These are phyloP conservation scores for Physaria fendleri DNA, from an alignment of 345 rosid genomes.

Conservation along the genomic window DNA sequence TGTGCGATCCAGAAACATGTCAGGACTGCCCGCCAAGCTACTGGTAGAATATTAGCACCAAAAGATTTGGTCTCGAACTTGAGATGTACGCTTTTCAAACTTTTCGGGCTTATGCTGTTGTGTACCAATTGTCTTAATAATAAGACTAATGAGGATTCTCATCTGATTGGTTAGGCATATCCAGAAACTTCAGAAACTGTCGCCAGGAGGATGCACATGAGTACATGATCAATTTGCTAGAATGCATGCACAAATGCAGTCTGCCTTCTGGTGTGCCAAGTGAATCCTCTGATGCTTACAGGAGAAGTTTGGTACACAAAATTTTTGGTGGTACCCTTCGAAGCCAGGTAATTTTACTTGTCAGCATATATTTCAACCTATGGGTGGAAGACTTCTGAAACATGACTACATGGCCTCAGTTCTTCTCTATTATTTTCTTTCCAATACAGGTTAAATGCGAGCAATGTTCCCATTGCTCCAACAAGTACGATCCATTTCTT, in stretches of 20 bases:
- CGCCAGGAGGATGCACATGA: conserved; percentile 98
- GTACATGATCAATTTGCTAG: conserved; percentile 89
- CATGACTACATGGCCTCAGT: not conserved
- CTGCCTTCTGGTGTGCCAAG: conserved; percentile 89
- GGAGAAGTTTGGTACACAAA: conserved; percentile 88
- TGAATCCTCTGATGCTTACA: conserved; percentile 84
- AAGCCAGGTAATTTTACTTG: conserved; percentile 58
- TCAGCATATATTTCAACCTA: not conserved
- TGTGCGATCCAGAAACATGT: conserved; percentile 98
- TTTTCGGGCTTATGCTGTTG: conserved; percentile 7
- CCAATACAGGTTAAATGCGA: conserved; percentile 61
- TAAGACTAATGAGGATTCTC: conserved; percentile 23
- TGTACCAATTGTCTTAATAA: not conserved
- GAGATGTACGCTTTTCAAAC: conserved; percentile 62
- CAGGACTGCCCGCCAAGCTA: conserved; percentile 62
- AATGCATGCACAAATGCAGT: conserved; percentile 97
- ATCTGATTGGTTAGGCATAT: conserved; percentile 62
- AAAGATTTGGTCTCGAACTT: conserved; percentile 85
- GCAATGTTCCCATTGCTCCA: conserved; percentile 70
- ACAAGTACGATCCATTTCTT: conserved; percentile 84
- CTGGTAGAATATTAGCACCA: conserved; percentile 70
- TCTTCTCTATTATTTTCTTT: not conserved
- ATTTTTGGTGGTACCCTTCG: conserved; percentile 93
- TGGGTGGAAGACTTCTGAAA: not conserved
- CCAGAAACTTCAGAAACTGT: conserved; percentile 67